Conservation (phyloP, 2,329 filamentous ascomycete species). For the Ascochyta koolunga region DNA sequence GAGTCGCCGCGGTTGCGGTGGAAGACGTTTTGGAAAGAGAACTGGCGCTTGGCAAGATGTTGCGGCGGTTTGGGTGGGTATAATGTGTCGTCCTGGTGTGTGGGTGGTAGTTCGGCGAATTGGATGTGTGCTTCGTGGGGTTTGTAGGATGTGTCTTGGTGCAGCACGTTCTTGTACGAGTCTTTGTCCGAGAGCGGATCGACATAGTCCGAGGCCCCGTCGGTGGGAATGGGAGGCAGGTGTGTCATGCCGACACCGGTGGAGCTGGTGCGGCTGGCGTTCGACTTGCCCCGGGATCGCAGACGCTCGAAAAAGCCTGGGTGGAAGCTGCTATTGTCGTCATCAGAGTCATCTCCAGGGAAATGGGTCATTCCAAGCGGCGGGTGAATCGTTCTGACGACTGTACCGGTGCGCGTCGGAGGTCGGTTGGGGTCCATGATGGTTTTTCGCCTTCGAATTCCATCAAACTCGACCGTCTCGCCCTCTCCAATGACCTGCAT, state of each 20-base stretch:
- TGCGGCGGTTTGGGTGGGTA: slow-evolving; percentile 65
- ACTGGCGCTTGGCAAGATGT: slow-evolving; percentile 71
- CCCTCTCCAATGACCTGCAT: slow-evolving; percentile 80
- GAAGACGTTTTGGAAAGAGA: slow-evolving; percentile 91
- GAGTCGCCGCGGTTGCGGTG: slow-evolving; percentile 52
- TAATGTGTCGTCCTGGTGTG: slow-evolving; percentile 48
- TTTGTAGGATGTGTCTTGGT: slow-evolving; percentile 57
- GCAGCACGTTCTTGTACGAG: slow-evolving; percentile 52
- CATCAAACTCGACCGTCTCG: slow-evolving; percentile 89
- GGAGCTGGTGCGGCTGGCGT: slow-evolving; percentile 28
- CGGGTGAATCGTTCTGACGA: slow-evolving; percentile 66
- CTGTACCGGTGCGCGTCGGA: slow-evolving; percentile 39
- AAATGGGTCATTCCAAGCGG: slow-evolving; percentile 89
- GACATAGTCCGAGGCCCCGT: slow-evolving; percentile 24
- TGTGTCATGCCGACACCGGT: slow-evolving; percentile 30
- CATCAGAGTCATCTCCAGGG: slow-evolving; percentile 65
- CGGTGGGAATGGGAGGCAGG: slow-evolving; percentile 28
- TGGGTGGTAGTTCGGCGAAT: slow-evolving; percentile 49
- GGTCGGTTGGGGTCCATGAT: slow-evolving; percentile 54
- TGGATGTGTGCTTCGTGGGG: slow-evolving; percentile 50
- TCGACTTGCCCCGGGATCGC: slow-evolving; percentile 44
- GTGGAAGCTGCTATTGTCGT: slow-evolving; percentile 48
- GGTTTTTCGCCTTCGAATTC: slow-evolving; percentile 75
- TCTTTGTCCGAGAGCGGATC: slow-evolving; percentile 48
- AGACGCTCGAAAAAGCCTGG: slow-evolving; percentile 55